Evolutionary conservation across 345 rosid genomes (phyloP).

Genomic region (Pistacia atlantica): DNA sequence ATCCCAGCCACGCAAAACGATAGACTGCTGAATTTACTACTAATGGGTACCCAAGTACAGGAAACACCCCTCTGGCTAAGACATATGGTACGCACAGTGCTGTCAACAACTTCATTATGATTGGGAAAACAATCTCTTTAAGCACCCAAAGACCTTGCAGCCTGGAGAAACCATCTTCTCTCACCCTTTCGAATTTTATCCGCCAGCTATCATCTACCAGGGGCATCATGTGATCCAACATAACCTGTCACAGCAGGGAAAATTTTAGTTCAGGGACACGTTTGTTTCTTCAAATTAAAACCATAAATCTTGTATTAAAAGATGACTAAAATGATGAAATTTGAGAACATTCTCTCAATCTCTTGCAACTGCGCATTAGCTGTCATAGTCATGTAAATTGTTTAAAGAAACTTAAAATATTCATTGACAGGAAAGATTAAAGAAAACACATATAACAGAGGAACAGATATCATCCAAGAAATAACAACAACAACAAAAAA

Average conservation of each 20-base stretch:
- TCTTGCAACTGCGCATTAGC: not conserved
- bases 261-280: too few relatives aligned
- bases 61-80: conserved; percentile 88
- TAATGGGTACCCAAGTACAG: conserved; percentile 87
- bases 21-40: conserved; percentile 94
- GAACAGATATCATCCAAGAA: not conserved
- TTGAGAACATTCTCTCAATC: not conserved
- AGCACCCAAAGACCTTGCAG: conserved; percentile 93
- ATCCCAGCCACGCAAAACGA: conserved; percentile 96
- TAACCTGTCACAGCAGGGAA: conserved; percentile 55
- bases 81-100: conserved; percentile 96
- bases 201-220: conserved; percentile 95
- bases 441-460: not conserved
- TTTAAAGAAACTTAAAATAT: not conserved
- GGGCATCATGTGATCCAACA: conserved; percentile 98
- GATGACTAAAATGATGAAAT: not conserved
- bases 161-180: conserved; percentile 94
- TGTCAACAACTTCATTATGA: conserved; percentile 91
- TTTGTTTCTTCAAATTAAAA: not conserved
- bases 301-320: not conserved
- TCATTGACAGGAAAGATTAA: not conserved
- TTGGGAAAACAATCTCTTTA: conserved; percentile 84
- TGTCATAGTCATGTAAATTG: not conserved
- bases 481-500: too few relatives aligned
- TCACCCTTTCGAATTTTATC: conserved; percentile 86